Percentiles rank a stretch among this genome's conserved stretches.
Evolutionary conservation across 768 basidiomycete species (phyloP).

Genomic region (Hypsizygus marmoreus): DNA sequence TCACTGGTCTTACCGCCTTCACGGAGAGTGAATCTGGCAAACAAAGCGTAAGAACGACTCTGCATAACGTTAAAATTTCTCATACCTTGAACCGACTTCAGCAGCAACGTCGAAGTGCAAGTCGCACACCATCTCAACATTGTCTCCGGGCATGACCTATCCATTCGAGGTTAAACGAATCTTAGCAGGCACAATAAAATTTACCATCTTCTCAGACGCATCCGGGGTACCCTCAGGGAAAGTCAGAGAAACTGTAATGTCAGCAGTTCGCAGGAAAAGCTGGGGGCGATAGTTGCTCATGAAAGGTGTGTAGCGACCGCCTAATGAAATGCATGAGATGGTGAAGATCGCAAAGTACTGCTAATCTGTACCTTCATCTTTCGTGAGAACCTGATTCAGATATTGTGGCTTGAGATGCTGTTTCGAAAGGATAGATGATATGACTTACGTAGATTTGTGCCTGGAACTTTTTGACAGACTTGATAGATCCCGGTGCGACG

Average conservation of each 20-base stretch:
- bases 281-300: constrained; percentile 94
- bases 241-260: constrained; percentile 80
- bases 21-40: constrained; percentile 77
- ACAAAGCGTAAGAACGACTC: constrained; percentile 8
- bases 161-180: constrained; percentile 2
- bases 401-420: too few relatives aligned
- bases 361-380: constrained; percentile 66
- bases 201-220: constrained; percentile 85
- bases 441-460: constrained; percentile 83
- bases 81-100: constrained; percentile 80
- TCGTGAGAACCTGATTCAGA: constrained; percentile 66
- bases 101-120: constrained; percentile 86
- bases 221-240: constrained; percentile 87
- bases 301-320: constrained; percentile 90
- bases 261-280: constrained; percentile 93
- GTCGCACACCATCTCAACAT: constrained; percentile 87
- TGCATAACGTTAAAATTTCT: constrained; percentile 9
- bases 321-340: constrained; percentile 19
- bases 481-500: constrained; percentile 86
- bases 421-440: not conserved
- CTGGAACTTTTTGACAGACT: constrained; percentile 92
- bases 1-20: constrained; percentile 94
- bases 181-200: constrained; percentile 13
- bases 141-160: constrained; percentile 96
- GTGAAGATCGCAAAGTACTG: constrained; percentile 16